Conservation (phyloP, 768 basidiomycete genomes). For the Lanmaoa rubissima region DNA sequence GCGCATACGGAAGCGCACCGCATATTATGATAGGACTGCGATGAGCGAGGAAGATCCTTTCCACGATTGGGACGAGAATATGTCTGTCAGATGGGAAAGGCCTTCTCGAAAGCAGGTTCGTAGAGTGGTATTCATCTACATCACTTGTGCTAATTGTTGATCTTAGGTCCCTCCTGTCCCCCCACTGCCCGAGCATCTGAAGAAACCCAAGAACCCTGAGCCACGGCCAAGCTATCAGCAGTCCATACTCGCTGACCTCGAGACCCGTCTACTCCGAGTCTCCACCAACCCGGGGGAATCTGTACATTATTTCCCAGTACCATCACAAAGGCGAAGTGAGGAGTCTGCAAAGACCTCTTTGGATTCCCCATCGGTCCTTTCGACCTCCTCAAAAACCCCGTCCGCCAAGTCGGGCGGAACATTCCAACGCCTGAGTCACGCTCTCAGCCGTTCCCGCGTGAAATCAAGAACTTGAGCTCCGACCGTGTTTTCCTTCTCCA, state of each 20-base stretch:
- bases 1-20: constrained; percentile 29
- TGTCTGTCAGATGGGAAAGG: constrained; percentile 25
- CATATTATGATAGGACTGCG: constrained; percentile 31
- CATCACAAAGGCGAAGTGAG: constrained; percentile 32
- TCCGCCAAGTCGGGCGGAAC: constrained; percentile 24
- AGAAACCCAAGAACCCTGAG: constrained; percentile 8
- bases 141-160: constrained; percentile 1
- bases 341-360: constrained; percentile 27
- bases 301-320: constrained; percentile 35
- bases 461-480: constrained; percentile 15
- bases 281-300: constrained; percentile 29
- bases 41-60: constrained; percentile 36
- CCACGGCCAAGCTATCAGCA: constrained; percentile 30
- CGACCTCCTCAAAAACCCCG: constrained; percentile 18
- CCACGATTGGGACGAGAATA: constrained; percentile 36
- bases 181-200: constrained; percentile 28
- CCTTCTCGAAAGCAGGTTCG: constrained; percentile 22
- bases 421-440: constrained; percentile 20
- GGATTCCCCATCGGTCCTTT: constrained; percentile 31
- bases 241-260: constrained; percentile 31
- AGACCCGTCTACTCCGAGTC: constrained; percentile 29
- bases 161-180: constrained; percentile 26
- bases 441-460: constrained; percentile 20
- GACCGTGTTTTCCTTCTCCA: not conserved
- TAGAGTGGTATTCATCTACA: not conserved